Percentiles rank a stretch among this genome's conserved stretches.
Conservation (phyloP, 495 filamentous ascomycete species). For the Cercophora newfieldiana region DNA sequence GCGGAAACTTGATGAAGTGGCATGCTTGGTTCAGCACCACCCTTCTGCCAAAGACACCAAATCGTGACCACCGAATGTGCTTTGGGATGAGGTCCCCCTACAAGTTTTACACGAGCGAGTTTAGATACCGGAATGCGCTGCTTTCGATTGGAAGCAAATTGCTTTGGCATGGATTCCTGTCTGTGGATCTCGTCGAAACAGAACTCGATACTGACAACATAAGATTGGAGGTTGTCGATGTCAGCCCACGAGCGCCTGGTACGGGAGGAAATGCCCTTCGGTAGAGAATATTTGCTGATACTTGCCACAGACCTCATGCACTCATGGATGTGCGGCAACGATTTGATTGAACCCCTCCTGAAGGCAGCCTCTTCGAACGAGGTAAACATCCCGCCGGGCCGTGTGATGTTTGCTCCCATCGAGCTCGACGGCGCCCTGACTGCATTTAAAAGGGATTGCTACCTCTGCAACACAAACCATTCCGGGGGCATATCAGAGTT, state of each 20-base stretch:
- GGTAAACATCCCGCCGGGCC: not conserved
- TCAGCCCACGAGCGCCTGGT: not conserved
- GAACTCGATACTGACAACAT: not conserved
- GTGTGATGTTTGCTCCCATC: not conserved
- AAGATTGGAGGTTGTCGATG: not conserved
- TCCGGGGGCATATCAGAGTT: not conserved
- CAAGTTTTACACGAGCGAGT: not conserved
- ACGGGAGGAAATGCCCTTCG: no score
- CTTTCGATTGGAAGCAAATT: not conserved
- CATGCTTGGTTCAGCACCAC: conserved; percentile 4
- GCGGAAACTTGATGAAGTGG: conserved; percentile 1
- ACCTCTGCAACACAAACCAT: not conserved
- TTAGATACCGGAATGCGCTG: not conserved
- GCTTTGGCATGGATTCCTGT: not conserved
- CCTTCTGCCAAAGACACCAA: not conserved
- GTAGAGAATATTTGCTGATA: no score
- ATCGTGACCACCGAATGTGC: not conserved
- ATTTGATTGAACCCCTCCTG: not conserved
- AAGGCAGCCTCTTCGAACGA: not conserved
- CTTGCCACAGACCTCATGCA: not conserved
- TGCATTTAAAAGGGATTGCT: not conserved
- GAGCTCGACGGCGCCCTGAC: not conserved
- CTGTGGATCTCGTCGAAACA: not conserved
- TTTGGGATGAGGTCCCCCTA: not conserved
- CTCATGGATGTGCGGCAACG: not conserved